Conservation (phyloP, 208 protist genomes). For the Blastocrithidia nonstop region DNA sequence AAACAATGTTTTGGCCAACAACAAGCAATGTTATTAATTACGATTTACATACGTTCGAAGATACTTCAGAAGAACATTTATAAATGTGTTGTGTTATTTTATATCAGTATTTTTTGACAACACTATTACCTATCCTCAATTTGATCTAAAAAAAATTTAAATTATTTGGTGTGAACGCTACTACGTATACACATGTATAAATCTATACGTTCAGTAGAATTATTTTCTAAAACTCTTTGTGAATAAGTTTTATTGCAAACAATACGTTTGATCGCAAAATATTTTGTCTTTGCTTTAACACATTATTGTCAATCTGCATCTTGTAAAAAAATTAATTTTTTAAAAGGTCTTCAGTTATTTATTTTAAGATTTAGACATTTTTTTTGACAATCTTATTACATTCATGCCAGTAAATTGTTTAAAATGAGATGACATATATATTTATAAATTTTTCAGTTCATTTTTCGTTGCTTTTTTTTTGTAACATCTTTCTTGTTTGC, state of each 20-base stretch:
- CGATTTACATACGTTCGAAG: background rate
- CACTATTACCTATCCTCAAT: background rate
- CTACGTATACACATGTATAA: too few species aligned
- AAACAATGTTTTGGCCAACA: background rate
- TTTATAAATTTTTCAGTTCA: background rate
- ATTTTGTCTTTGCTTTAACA: background rate
- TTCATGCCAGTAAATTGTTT: too few species aligned
- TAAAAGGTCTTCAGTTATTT: background rate
- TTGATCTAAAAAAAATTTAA: background rate
- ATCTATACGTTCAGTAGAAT: too few species aligned
- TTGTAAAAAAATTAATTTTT: background rate
- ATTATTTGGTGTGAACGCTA: too few species aligned
- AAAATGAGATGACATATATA: too few species aligned
- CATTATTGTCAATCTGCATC: background rate
- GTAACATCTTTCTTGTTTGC: background rate
- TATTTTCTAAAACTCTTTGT: too few species aligned
- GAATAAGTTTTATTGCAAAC: too few species aligned
- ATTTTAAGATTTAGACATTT: background rate
- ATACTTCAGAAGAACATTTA: background rate
- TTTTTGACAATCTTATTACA: background rate
- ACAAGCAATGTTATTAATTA: background rate
- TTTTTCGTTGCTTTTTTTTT: background rate
- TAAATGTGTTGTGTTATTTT: background rate
- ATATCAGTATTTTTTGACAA: constrained; percentile 5
- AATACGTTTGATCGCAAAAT: too few species aligned